A percentile compares a stretch with the other conserved stretches of the same genome.
These are phyloP conservation scores for Senecio squalidus DNA, from an alignment of 140 eudicot species.

Conservation along the genomic window DNA sequence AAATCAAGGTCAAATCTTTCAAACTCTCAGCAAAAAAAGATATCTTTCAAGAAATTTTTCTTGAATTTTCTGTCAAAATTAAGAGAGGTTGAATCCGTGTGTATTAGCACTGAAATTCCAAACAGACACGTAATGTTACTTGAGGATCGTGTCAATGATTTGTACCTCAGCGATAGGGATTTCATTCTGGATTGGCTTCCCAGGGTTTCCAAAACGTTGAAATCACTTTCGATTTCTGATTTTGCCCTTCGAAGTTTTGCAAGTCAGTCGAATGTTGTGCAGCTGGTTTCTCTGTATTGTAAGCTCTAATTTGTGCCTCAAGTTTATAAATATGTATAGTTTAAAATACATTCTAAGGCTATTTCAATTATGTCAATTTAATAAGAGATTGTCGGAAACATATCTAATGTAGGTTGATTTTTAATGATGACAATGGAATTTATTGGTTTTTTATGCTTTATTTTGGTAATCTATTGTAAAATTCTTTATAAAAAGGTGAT, in stretches of 20 bases:
- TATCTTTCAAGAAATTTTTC: slow-evolving; percentile 55
- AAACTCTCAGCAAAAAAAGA: no score
- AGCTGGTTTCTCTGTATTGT: slow-evolving; percentile 45
- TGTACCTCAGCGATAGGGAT: slow-evolving; percentile 37
- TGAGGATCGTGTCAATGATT: slow-evolving; percentile 54
- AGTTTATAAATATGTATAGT: no score
- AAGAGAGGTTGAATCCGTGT: slow-evolving; percentile 34
- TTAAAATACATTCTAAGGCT: no score
- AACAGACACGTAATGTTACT: slow-evolving; percentile 35
- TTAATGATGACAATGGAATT: no score
- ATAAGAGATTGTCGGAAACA: no score
- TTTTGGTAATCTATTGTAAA: not conserved
- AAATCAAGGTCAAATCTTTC: slow-evolving; percentile 10
- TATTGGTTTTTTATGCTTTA: no score
- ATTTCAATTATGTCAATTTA: no score
- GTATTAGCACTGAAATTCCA: slow-evolving; percentile 49
- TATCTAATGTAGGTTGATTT: no score
- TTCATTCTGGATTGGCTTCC: slow-evolving; percentile 45
- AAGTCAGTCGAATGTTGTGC: slow-evolving; percentile 40
- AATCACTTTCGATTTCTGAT: slow-evolving; percentile 43
- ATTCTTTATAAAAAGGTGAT: not conserved
- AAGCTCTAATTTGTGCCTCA: no score
- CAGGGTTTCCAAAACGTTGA: slow-evolving; percentile 31
- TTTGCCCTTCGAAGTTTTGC: slow-evolving; percentile 68
- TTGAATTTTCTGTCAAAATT: slow-evolving; percentile 23